phyloP scores from a whole-genome alignment of 805 yeast species.

The Saccharomycopsis javanensis region DNA sequence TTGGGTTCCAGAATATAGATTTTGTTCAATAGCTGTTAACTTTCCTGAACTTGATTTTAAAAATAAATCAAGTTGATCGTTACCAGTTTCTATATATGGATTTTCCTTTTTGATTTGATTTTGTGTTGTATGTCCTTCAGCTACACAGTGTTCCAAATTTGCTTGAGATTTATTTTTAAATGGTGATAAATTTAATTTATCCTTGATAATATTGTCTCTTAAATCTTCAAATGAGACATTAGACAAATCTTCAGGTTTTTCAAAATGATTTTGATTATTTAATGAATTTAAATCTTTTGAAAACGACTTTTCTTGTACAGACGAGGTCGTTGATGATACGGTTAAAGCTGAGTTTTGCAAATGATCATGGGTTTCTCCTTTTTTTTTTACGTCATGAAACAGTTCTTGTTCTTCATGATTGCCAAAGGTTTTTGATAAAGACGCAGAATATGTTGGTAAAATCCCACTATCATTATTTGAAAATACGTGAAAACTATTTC shows the following conservation, averaged over 20 bases:
- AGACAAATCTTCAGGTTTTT: not conserved
- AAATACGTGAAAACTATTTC: not conserved
- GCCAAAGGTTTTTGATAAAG: not conserved
- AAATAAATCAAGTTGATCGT: not conserved
- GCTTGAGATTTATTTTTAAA: not conserved
- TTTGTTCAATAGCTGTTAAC: not conserved
- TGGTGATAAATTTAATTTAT: not conserved
- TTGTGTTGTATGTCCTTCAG: not conserved
- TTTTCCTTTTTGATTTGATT: not conserved
- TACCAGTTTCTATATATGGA: not conserved
- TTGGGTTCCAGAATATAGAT: not conserved
- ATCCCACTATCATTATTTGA: not conserved
- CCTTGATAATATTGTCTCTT: not conserved
- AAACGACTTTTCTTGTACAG: not conserved
- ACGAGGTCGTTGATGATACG: not conserved
- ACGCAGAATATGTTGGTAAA: not conserved
- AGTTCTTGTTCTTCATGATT: not conserved
- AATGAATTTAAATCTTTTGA: not conserved
- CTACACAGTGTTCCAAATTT: not conserved
- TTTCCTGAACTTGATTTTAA: not conserved
- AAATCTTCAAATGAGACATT: not conserved
- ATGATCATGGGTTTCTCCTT: not conserved
- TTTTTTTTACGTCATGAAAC: not conserved
- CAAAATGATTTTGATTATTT: not conserved
- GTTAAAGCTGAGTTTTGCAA: not conserved